Percentiles rank a stretch among this genome's conserved stretches.
Evolutionary conservation across 495 filamentous ascomycete species (phyloP).

Genomic region (Penicillium paxilli): DNA sequence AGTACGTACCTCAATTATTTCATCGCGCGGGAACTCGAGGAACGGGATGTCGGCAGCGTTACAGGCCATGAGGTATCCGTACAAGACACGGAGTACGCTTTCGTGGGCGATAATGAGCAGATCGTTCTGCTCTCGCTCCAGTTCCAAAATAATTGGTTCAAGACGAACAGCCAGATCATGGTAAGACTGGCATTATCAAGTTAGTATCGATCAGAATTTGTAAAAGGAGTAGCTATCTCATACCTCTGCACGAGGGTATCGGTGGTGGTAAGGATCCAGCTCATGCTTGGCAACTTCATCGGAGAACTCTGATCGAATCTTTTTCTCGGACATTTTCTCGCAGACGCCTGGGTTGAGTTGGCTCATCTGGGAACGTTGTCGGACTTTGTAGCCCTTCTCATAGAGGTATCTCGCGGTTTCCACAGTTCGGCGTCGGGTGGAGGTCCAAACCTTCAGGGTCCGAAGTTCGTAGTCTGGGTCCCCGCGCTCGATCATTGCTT

Average conservation of each 20-base stretch:
- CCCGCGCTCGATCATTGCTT: conserved; percentile 64
- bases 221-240: neutral
- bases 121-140: conserved; percentile 96
- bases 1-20: conserved; percentile 80
- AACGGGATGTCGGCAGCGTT: conserved; percentile 93
- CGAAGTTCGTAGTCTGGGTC: conserved; percentile 69
- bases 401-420: conserved; percentile 86
- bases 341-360: conserved; percentile 96
- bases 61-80: conserved; percentile 98
- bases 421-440: conserved; percentile 82
- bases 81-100: conserved; percentile 91
- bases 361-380: conserved; percentile 91
- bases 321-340: conserved; percentile 83
- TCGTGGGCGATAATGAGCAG: conserved; percentile 97
- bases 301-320: conserved; percentile 76
- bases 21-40: conserved; percentile 90
- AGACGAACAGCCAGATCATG: conserved; percentile 96
- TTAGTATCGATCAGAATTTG: neutral
- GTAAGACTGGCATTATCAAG: conserved; percentile 70
- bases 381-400: conserved; percentile 75
- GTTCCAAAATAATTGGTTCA: conserved; percentile 97
- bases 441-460: conserved; percentile 90
- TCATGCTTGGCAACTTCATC: conserved; percentile 93
- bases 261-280: conserved; percentile 93
- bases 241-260: conserved; percentile 94